Evolutionary conservation across 192 early-diverging fungal species (phyloP), one percentile per base, ranked within the genome.

Genomic region (Helicostylum pulchrum): DNA sequence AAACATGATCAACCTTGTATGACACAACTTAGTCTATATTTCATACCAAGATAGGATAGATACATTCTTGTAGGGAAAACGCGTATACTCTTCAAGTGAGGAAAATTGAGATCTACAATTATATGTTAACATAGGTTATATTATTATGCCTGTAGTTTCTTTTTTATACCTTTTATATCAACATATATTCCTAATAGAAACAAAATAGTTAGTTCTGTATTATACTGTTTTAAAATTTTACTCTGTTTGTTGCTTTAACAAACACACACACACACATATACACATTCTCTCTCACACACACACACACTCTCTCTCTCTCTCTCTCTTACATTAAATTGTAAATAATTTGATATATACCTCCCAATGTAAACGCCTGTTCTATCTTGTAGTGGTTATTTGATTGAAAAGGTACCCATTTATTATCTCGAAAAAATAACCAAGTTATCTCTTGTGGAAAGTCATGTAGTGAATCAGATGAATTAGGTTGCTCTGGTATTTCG

Each of bases 11-110:
- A 71, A 48, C 70, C 71, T 72, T 72, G 71, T 26, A 72, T 72
- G 9, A 72, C 65, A 49, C 71, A 72, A 26, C 71, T 72, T 44
- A 72, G 61, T 51, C 71, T 43, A 60, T 72, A 72, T 45, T 76
- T 76, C 74, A 76, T 70, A 21, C 74, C 74, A 42, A 76, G 65
- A 26, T 76, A 76, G 14, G 68, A 70, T 49, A 76, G 50, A 39
- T 76, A 76, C 57, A 76, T 71, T 60, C 74, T 57, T 14, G 74
- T 76, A 14, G 74, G 74, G 52, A 76, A 76, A 8, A 76, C 74
- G 21, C 74, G 68, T 39, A 76, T 70, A 11, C 61, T 70, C 52
- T 76, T 76, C 48, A 76, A 50, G 23, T 71, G 64, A 19, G 74
- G 74, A 53, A 76, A 76, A 53, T 70, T 66, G 21, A 52, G 17